phyloP scores from a whole-genome alignment of 495 filamentous ascomycete species.

The Neurospora discreta region DNA sequence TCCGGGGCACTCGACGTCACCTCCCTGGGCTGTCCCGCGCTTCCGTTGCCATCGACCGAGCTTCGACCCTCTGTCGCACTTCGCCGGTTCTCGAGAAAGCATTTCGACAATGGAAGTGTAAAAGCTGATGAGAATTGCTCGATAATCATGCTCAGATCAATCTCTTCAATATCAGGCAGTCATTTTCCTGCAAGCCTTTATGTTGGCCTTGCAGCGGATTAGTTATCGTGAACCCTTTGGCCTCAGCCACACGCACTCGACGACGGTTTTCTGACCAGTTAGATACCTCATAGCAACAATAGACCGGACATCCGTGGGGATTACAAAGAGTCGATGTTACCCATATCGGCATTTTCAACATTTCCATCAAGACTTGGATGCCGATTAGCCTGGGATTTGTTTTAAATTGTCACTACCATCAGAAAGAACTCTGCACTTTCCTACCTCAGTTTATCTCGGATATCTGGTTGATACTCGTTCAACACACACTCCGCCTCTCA shows the following conservation, averaged over 20 bases:
- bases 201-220: neutral
- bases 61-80: neutral
- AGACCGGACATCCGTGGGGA: neutral
- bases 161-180: neutral
- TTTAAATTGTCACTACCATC: neutral
- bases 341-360: too few relatives aligned
- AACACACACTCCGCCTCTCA: neutral
- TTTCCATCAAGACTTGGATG: too few relatives aligned
- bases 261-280: neutral
- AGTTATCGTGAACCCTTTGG: neutral
- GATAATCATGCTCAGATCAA: neutral
- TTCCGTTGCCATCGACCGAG: neutral
- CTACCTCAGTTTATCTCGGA: neutral
- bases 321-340: neutral
- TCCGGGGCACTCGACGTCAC: neutral
- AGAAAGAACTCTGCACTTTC: neutral
- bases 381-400: neutral
- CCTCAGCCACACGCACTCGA: neutral
- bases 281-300: neutral
- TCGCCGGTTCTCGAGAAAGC: neutral
- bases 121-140: neutral
- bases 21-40: neutral
- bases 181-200: neutral
- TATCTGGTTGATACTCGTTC: neutral
- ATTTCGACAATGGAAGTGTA: neutral